These are phyloP conservation scores for Stephania yunnanensis DNA, from an alignment of 164 flowering plant species.

Conservation along the genomic window DNA sequence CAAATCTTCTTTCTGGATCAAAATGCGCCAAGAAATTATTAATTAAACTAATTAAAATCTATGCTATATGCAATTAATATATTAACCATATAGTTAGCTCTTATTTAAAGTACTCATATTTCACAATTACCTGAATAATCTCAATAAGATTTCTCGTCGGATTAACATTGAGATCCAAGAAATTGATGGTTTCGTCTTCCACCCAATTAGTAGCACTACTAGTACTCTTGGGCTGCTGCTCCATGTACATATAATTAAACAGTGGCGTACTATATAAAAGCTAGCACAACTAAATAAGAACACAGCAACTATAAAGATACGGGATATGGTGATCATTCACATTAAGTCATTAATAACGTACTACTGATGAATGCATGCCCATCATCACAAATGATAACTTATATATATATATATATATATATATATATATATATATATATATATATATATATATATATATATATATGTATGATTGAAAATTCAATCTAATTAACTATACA, in stretches of 20 bases:
- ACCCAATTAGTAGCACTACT: not conserved
- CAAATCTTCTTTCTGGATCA: constrained; percentile 7
- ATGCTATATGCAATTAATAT: not conserved
- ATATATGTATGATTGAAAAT: too few relatives aligned
- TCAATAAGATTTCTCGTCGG: not conserved
- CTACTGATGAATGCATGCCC: not conserved
- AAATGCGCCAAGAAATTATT: not conserved
- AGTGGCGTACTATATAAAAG: too few relatives aligned
- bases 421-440: too few relatives aligned
- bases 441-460: too few relatives aligned
- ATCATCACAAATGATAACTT: not conserved
- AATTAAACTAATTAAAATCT: not conserved
- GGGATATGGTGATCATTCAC: too few relatives aligned
- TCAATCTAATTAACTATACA: too few relatives aligned
- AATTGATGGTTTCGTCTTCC: not conserved
- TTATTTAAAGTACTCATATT: not conserved
- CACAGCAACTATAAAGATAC: too few relatives aligned
- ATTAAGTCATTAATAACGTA: not conserved
- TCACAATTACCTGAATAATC: not conserved
- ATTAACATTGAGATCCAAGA: not conserved
- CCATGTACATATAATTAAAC: not conserved
- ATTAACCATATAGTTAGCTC: not conserved
- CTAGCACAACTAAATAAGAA: too few relatives aligned
- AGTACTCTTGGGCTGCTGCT: not conserved
- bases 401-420: too few relatives aligned